These are phyloP conservation scores for Fusarium liriodendri DNA, from an alignment of 2,329 filamentous ascomycete species.

Conservation along the genomic window DNA sequence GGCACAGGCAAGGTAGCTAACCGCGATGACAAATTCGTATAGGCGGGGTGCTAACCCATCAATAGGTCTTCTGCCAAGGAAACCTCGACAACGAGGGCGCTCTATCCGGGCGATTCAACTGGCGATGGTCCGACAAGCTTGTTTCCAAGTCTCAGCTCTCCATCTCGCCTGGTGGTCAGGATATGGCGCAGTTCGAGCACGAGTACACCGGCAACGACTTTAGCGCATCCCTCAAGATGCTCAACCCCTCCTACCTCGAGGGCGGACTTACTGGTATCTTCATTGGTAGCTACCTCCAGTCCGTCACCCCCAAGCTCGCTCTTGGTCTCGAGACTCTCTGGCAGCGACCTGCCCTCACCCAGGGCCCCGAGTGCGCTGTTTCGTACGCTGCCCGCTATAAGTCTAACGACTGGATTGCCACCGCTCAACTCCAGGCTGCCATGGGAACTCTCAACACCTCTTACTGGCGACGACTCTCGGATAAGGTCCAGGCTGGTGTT, in stretches of 20 bases:
- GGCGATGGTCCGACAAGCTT: constrained; percentile 83
- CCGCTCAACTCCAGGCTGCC: constrained; percentile 83
- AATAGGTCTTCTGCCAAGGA: constrained; percentile 92
- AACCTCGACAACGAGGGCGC: constrained; percentile 93
- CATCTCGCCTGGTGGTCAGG: constrained; percentile 82
- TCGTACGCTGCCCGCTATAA: constrained; percentile 95
- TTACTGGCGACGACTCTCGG: constrained; percentile 93
- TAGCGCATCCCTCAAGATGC: constrained; percentile 89
- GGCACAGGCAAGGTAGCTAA: constrained; percentile 84
- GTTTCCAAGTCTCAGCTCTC: constrained; percentile 91
- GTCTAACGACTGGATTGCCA: constrained; percentile 91
- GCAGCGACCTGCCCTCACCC: constrained; percentile 86
- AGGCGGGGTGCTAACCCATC: constrained; percentile 29
- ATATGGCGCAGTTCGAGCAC: constrained; percentile 93
- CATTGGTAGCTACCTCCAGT: constrained; percentile 95
- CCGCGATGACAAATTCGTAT: constrained; percentile 10
- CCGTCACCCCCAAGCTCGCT: constrained; percentile 86
- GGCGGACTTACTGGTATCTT: constrained; percentile 94
- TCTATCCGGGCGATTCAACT: constrained; percentile 91
- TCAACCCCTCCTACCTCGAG: constrained; percentile 95
- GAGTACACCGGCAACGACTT: constrained; percentile 96
- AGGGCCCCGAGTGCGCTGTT: constrained; percentile 89
- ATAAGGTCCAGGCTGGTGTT: constrained; percentile 95
- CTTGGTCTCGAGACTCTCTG: constrained; percentile 93
- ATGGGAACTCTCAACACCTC: constrained; percentile 90